Conservation (phyloP, 306 rosid species). For the Mucuna pruriens region DNA sequence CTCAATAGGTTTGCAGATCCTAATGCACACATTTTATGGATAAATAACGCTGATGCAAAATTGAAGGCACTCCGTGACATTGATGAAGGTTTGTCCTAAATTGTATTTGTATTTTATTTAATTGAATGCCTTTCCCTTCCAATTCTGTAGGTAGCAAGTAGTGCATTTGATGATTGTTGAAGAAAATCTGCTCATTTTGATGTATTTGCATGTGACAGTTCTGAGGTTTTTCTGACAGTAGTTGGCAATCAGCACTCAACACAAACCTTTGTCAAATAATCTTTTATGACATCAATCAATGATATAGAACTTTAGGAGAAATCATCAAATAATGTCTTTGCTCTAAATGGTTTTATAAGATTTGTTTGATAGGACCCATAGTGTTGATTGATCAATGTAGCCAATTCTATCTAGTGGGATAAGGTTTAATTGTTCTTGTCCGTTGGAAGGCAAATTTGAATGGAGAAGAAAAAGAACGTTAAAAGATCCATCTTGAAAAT, state of each 20-base stretch:
- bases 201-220: conserved; percentile 1
- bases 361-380: background rate
- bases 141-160: conserved; percentile 5
- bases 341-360: background rate
- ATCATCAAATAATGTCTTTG: background rate
- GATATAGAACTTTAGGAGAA: background rate
- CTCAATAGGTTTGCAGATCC: conserved; percentile 72
- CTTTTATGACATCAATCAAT: background rate
- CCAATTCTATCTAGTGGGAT: background rate
- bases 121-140: background rate
- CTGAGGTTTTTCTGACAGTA: background rate
- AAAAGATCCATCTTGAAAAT: background rate
- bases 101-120: conserved; percentile 17
- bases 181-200: conserved; percentile 1
- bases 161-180: conserved; percentile 22
- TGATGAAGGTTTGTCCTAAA: conserved; percentile 61
- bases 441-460: background rate
- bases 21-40: conserved; percentile 88
- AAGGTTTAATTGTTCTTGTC: background rate
- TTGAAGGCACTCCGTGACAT: conserved; percentile 79
- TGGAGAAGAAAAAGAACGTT: background rate
- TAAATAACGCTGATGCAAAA: conserved; percentile 73
- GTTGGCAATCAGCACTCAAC: background rate
- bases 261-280: background rate
- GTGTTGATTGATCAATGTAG: background rate